These are phyloP conservation scores for Neonectria neomacrospora DNA, from an alignment of 2,329 filamentous ascomycete species.

Conservation along the genomic window DNA sequence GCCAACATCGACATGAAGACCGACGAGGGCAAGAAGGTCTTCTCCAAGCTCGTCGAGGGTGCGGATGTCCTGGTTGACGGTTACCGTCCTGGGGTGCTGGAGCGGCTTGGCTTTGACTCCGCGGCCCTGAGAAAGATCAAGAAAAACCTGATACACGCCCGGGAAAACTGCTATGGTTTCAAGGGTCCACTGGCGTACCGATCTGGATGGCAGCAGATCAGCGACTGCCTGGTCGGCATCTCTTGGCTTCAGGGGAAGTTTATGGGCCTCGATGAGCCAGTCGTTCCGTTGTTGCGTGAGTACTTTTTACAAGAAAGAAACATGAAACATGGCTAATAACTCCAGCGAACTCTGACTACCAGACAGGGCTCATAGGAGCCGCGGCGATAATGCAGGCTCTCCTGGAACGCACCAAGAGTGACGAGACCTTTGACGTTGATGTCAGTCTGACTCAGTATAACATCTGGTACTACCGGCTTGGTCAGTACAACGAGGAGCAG, in stretches of 20 bases:
- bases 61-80: slow-evolving; percentile 51
- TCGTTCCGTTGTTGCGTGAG: slow-evolving; percentile 39
- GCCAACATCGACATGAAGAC: slow-evolving; percentile 48
- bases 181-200: slow-evolving; percentile 47
- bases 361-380: slow-evolving; percentile 37
- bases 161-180: slow-evolving; percentile 52
- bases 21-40: slow-evolving; percentile 39
- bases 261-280: slow-evolving; percentile 48
- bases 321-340: neutral
- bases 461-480: slow-evolving; percentile 41
- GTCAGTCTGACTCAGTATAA: slow-evolving; percentile 44
- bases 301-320: neutral
- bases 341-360: slow-evolving; percentile 41
- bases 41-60: slow-evolving; percentile 40
- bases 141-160: slow-evolving; percentile 47
- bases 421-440: slow-evolving; percentile 39
- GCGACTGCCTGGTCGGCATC: slow-evolving; percentile 51
- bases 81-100: slow-evolving; percentile 48
- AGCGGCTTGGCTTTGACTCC: slow-evolving; percentile 46
- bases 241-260: slow-evolving; percentile 52
- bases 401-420: slow-evolving; percentile 29
- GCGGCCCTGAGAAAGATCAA: slow-evolving; percentile 25
- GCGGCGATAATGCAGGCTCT: slow-evolving; percentile 35
- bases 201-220: slow-evolving; percentile 53
- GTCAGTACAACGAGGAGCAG: slow-evolving; percentile 32